These are phyloP conservation scores for Strigomonas culicis DNA, from an alignment of 208 protist genomes.

Conservation along the genomic window DNA sequence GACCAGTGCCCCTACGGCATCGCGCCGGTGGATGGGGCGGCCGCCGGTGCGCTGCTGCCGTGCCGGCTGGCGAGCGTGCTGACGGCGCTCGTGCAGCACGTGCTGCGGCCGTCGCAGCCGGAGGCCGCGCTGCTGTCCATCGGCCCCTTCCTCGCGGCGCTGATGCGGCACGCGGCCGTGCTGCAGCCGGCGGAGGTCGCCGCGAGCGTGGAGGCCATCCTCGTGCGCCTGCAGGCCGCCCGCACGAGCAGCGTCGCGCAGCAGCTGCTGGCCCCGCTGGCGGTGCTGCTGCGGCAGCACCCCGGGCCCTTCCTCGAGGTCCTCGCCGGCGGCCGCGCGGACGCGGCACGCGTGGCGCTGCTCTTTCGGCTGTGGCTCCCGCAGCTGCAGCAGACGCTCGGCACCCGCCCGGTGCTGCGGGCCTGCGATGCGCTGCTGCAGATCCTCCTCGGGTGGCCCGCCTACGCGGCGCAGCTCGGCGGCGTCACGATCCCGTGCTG, in stretches of 20 bases:
- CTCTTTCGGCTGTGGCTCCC: constrained; percentile 50
- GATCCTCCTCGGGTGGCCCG: constrained; percentile 21
- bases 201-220: constrained; percentile 25
- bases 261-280: constrained; percentile 52
- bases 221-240: constrained; percentile 31
- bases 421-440: constrained; percentile 40
- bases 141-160: constrained; percentile 34
- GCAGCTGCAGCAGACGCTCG: constrained; percentile 26
- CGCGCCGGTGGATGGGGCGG: background rate
- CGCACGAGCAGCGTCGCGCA: constrained; percentile 41
- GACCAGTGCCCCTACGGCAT: too few relatives aligned
- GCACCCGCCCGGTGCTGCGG: constrained; percentile 18
- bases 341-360: constrained; percentile 12
- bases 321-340: background rate
- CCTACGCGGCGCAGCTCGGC: background rate
- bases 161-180: constrained; percentile 27
- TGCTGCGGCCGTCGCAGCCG: constrained; percentile 19
- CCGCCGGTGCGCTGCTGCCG: constrained; percentile 1
- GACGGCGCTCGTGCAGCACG: constrained; percentile 27
- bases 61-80: background rate
- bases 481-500: too few relatives aligned
- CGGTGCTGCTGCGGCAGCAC: constrained; percentile 41
- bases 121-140: constrained; percentile 52
- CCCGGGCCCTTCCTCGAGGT: constrained; percentile 27
- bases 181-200: constrained; percentile 36